Evolutionary conservation across 441 rosid genomes (phyloP).

Genomic region (Populus trichocarpa): DNA sequence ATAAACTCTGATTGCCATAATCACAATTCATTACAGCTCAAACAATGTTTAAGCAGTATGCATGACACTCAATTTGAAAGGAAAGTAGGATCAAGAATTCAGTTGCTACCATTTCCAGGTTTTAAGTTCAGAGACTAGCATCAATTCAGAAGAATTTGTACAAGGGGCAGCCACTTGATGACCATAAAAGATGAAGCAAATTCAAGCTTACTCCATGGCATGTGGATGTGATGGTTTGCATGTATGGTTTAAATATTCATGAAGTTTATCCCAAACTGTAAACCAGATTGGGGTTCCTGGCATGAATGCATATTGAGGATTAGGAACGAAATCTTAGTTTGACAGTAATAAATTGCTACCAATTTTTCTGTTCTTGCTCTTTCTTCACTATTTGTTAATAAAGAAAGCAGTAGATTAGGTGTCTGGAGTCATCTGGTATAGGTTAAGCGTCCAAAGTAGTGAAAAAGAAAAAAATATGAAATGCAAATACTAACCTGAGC

Average conservation of each 20-base stretch:
- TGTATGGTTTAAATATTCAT: background rate
- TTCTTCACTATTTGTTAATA: background rate
- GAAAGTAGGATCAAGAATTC: background rate
- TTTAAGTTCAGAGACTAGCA: background rate
- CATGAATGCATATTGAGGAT: background rate
- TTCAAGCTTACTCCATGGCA: background rate
- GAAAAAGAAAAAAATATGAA: background rate
- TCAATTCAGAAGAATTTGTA: background rate
- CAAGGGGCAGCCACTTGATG: background rate
- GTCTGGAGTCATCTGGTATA: background rate
- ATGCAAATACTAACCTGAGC: constrained; percentile 70
- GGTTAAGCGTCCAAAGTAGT: background rate
- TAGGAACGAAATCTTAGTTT: background rate
- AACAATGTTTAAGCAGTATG: background rate
- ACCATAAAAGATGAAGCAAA: background rate
- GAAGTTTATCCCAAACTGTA: background rate
- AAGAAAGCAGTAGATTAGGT: background rate
- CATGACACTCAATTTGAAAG: background rate
- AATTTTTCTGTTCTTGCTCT: background rate
- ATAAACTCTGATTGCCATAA: background rate
- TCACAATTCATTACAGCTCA: background rate
- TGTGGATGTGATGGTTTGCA: background rate
- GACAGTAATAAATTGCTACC: background rate
- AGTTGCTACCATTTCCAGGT: background rate
- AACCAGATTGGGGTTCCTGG: background rate